Base-by-base conservation (phyloP, 306 rosid species). In the Crotalaria pallida region DNA sequence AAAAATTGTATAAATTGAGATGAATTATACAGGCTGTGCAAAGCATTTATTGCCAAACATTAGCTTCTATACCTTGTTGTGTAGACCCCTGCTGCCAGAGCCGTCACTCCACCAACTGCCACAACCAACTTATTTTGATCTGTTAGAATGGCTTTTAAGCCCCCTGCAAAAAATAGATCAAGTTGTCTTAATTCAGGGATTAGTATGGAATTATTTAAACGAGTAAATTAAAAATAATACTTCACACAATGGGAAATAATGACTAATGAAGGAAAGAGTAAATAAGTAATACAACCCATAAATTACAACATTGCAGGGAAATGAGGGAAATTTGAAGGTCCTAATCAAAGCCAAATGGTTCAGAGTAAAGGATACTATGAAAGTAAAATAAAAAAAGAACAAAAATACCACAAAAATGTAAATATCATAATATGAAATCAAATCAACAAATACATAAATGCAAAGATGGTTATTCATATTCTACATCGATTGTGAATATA, bases 41-140 rank as follows among this genome's bases (percentile, higher is more conserved):
- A 60, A 41, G 49, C 36, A 58, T 24, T 31, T 2, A 24, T 48
- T 9, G 21, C 45, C 3, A 51, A 61, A 52, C 33, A 62, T 17
- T 60, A 50, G 36, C 26, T 67, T 23, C 17, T 3, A 78, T 76
- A 95, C 99, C 99, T 95, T 13, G 99, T 95, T 52, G 99, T 91
- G 82, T 95, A 95, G 66, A 95, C 70, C 8, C 99, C 99, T 7
- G 99, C 99, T 36, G 99, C 99, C 45, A 91, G 78, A 76, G 99
- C 97, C 52, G 97, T 95, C 76, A 89, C 83, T 77, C 99, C 97
- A 76, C 97, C 99, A 64, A 95, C 99, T 65, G 92, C 95, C 23
- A 91, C 97, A 51, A 94, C 96, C 79, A 94, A 79, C 84, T 94
- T 94, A 84, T 89, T 91, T 88, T 94, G 99, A 83, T 94, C 99